phyloP scores from a whole-genome alignment of 306 rosid genomes.

The Prunus mira region DNA sequence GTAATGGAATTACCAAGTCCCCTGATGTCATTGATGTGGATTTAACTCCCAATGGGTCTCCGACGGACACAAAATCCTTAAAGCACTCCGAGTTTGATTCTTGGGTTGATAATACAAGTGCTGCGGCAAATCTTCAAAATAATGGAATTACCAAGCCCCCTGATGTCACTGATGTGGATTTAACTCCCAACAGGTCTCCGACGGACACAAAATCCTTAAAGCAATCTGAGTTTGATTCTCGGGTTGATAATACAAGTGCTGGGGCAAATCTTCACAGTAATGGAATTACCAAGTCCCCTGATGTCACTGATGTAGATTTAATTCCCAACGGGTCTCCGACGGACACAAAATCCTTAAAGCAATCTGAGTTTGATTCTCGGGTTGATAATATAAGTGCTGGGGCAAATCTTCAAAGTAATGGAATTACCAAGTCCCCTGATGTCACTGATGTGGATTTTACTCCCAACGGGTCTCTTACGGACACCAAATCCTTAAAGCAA shows the following conservation, averaged over 20 bases:
- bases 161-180: constrained; percentile 21
- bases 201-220: constrained; percentile 14
- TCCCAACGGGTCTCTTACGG: not conserved
- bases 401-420: constrained; percentile 13
- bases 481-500: constrained; percentile 18
- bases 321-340: constrained; percentile 9
- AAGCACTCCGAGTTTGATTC: constrained; percentile 29
- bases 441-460: constrained; percentile 18
- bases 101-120: constrained; percentile 35
- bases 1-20: constrained; percentile 23
- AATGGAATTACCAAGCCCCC: constrained; percentile 23
- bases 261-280: not conserved
- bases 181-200: constrained; percentile 12
- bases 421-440: constrained; percentile 20
- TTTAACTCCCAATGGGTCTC: constrained; percentile 15
- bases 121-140: not conserved
- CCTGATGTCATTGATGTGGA: constrained; percentile 23
- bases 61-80: not conserved
- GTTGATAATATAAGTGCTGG: not conserved
- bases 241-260: constrained; percentile 33
- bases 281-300: constrained; percentile 24
- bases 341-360: constrained; percentile 21
- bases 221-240: constrained; percentile 28
- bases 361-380: not conserved
- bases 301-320: constrained; percentile 19